These are phyloP conservation scores for Arthrobotrys sinensis DNA, from an alignment of 2,329 filamentous ascomycete species.

Conservation along the genomic window DNA sequence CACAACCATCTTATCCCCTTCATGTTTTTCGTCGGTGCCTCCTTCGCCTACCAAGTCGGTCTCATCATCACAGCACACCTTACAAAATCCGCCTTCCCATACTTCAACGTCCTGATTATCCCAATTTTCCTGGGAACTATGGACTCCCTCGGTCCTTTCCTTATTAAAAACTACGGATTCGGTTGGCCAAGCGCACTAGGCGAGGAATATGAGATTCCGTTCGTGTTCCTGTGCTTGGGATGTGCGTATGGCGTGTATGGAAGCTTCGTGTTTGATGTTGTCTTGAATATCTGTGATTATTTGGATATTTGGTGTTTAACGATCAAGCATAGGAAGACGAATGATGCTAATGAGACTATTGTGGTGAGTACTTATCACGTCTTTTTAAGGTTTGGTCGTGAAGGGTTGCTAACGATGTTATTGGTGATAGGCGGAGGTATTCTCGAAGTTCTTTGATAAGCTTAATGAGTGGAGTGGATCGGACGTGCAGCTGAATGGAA, in stretches of 20 bases:
- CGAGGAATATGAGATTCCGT: slow-evolving; percentile 86
- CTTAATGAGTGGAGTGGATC: slow-evolving; percentile 43
- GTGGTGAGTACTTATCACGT: slow-evolving; percentile 41
- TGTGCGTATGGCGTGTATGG: slow-evolving; percentile 91
- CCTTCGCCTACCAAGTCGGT: slow-evolving; percentile 95
- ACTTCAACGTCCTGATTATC: slow-evolving; percentile 85
- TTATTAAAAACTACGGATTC: slow-evolving; percentile 72
- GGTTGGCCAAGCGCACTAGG: slow-evolving; percentile 85
- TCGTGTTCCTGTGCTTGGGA: slow-evolving; percentile 89
- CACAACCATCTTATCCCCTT: slow-evolving; percentile 89
- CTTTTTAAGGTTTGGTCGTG: not conserved
- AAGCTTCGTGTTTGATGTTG: slow-evolving; percentile 96
- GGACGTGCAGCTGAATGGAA: slow-evolving; percentile 27
- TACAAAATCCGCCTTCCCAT: slow-evolving; percentile 88
- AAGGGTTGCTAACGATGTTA: slow-evolving; percentile 15
- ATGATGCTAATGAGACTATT: slow-evolving; percentile 54
- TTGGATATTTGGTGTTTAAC: slow-evolving; percentile 98
- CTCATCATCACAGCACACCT: slow-evolving; percentile 97
- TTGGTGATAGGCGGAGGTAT: slow-evolving; percentile 48
- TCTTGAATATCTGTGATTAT: slow-evolving; percentile 97
- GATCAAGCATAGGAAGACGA: slow-evolving; percentile 80
- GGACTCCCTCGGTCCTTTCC: slow-evolving; percentile 82
- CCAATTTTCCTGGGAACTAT: slow-evolving; percentile 84
- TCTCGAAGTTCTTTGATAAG: slow-evolving; percentile 52
- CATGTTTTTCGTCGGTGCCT: slow-evolving; percentile 85